A percentile compares a stretch with the other conserved stretches of the same genome.
phyloP scores from a whole-genome alignment of 768 basidiomycete genomes.

The Pisolithus orientalis region DNA sequence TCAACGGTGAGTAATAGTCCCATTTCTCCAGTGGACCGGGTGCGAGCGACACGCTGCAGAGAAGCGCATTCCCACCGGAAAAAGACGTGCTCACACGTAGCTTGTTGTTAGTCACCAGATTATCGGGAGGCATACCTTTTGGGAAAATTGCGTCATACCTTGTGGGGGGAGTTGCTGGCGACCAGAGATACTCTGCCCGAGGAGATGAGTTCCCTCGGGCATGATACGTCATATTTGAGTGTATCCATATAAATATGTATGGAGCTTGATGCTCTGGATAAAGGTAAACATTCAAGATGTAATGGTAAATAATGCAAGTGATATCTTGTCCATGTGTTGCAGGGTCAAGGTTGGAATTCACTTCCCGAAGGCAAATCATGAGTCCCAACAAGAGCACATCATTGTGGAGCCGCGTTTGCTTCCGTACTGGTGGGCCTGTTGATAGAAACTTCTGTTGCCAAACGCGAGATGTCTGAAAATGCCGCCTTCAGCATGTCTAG shows the following conservation, averaged over 20 bases:
- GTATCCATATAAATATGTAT: conserved; percentile 7
- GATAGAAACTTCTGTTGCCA: conserved; percentile 59
- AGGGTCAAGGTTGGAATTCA: background rate
- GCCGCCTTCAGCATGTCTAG: conserved; percentile 74
- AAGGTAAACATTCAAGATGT: background rate
- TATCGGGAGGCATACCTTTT: conserved; percentile 18
- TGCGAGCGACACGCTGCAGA: conserved; percentile 33
- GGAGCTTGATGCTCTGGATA: conserved; percentile 11
- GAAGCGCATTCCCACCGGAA: conserved; percentile 32
- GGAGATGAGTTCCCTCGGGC: conserved; percentile 3
- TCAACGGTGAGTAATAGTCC: background rate
- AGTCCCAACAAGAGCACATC: background rate
- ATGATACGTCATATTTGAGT: background rate
- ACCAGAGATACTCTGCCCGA: conserved; percentile 33
- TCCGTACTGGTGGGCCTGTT: conserved; percentile 27
- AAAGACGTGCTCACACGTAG: conserved; percentile 26
- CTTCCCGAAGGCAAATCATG: background rate
- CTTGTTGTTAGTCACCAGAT: conserved; percentile 26
- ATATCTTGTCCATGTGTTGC: background rate
- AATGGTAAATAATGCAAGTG: background rate
- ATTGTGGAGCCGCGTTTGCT: background rate
- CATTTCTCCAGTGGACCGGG: conserved; percentile 40
- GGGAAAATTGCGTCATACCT: conserved; percentile 33
- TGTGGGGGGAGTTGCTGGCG: conserved; percentile 39
- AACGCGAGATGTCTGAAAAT: conserved; percentile 81